These are phyloP conservation scores for Vitis amurensis DNA, from an alignment of 164 flowering plant species.

Conservation along the genomic window DNA sequence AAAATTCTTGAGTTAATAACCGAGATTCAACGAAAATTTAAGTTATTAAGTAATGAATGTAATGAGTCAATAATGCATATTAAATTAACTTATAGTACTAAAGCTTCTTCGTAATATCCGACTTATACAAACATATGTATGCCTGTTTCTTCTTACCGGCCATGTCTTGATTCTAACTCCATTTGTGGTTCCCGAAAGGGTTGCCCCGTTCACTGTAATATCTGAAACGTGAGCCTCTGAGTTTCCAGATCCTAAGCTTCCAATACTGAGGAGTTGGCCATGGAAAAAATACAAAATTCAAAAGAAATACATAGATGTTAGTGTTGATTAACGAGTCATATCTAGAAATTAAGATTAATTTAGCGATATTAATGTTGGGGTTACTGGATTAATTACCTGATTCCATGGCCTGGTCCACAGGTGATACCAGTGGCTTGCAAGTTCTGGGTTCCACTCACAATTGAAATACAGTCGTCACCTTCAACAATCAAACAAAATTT, in stretches of 20 bases:
- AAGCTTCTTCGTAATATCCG: too few species aligned
- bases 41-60: too few species aligned
- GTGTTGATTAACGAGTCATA: too few species aligned
- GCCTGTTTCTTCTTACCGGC: conserved; percentile 6
- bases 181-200: conserved; percentile 48
- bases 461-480: conserved; percentile 55
- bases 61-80: too few species aligned
- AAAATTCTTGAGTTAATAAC: too few species aligned
- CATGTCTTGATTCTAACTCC: conserved; percentile 34
- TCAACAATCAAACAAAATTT: too few species aligned
- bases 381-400: conserved; percentile 35
- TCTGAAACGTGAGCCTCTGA: conserved; percentile 26
- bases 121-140: too few species aligned
- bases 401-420: conserved; percentile 83
- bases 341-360: too few species aligned
- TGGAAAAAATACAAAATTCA: neutral
- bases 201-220: conserved; percentile 40
- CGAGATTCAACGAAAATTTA: too few species aligned
- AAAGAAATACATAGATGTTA: neutral
- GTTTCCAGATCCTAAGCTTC: conserved; percentile 55
- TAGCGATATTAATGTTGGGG: too few species aligned
- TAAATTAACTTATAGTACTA: too few species aligned
- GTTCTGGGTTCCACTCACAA: conserved; percentile 29
- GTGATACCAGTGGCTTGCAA: conserved; percentile 37
- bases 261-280: conserved; percentile 38